Evolutionary conservation across 2,329 filamentous ascomycete species (phyloP).

Genomic region (Colletotrichum tofieldiae): DNA sequence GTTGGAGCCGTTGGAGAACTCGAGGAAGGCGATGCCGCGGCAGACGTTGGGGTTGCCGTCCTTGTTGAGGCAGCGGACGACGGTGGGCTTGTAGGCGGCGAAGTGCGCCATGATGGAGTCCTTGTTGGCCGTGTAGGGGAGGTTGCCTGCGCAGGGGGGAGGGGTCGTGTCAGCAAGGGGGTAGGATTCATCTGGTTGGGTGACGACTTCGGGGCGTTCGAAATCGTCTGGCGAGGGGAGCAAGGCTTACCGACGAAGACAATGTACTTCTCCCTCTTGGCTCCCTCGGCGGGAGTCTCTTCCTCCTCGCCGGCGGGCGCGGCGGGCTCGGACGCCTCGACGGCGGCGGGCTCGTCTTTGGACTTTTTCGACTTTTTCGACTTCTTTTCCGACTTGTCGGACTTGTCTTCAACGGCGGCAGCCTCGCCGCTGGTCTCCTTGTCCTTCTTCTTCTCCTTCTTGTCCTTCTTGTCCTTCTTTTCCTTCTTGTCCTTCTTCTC

Average conservation of each 20-base stretch:
- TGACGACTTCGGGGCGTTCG: not conserved
- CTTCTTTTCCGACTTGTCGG: constrained; percentile 44
- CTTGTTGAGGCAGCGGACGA: constrained; percentile 82
- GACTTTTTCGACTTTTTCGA: constrained; percentile 55
- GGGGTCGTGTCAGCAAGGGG: constrained; percentile 47
- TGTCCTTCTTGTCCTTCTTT: constrained; percentile 46
- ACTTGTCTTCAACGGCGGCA: constrained; percentile 29
- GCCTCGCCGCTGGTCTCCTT: constrained; percentile 53
- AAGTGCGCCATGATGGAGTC: constrained; percentile 83
- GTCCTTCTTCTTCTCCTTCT: constrained; percentile 45
- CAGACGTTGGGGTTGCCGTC: constrained; percentile 74
- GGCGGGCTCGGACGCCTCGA: constrained; percentile 10
- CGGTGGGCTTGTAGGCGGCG: constrained; percentile 78
- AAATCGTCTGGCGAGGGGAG: not conserved
- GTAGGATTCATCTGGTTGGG: constrained; percentile 35
- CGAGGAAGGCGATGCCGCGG: constrained; percentile 88
- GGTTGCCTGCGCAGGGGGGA: constrained; percentile 74
- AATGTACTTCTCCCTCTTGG: constrained; percentile 75
- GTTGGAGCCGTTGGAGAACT: constrained; percentile 87
- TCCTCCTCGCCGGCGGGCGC: constrained; percentile 30
- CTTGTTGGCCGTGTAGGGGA: constrained; percentile 86
- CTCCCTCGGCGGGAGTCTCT: constrained; percentile 36
- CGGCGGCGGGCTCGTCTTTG: constrained; percentile 50
- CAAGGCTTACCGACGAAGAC: constrained; percentile 77
- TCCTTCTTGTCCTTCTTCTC: constrained; percentile 51